Base-by-base conservation (phyloP, 352 stramenopile genomes). In the Globisporangium takayamanum region DNA sequence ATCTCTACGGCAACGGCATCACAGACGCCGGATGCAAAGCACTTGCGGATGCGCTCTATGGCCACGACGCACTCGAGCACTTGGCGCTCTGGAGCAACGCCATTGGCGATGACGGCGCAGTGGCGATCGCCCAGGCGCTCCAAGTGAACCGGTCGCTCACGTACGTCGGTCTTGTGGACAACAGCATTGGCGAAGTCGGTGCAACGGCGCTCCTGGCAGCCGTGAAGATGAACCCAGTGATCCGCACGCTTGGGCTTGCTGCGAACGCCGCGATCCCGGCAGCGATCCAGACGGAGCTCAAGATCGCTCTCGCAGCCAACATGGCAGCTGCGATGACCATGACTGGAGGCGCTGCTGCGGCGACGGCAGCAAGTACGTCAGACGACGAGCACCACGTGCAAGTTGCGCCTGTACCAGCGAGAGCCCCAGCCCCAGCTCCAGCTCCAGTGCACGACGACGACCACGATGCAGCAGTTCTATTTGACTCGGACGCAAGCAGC, bases 141-240 rank as follows among this genome's bases (percentile, higher is more conserved):
- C 73, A 68, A 10, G 77, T 72, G 39, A 85, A 85, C 42, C 70
- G 69, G 15, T 79, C 73, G n/a, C 45, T 85, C 20, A 79, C 73
- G 62, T 80, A 71, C 22, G 39, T 85, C 10, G 75, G 71, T 0
- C 66, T 85, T 8, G 73, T 72, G 22, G 73, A 78, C 54, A 85
- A 85, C 54, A 53, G 55, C 30, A 80, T 85, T 58, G 69, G 68
- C 20, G 63, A 68, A 33, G 60, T 69, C 52, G 75, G 73, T 15
- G 75, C 73, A 1, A 51, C 66, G 45, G 75, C 75, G 22, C 55
- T 85, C 48, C 58, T 85, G 28, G 66, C 79, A 5, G 73, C 66
- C 0, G 62, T 83, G 47, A 51, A 80, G 48, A 55, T 78, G 57
- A 85, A 85, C 55, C 61, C 69, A 18, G 68, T 68, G 42, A 50